These are phyloP conservation scores for Cercophora samala DNA, from an alignment of 495 filamentous ascomycete genomes.

Conservation along the genomic window DNA sequence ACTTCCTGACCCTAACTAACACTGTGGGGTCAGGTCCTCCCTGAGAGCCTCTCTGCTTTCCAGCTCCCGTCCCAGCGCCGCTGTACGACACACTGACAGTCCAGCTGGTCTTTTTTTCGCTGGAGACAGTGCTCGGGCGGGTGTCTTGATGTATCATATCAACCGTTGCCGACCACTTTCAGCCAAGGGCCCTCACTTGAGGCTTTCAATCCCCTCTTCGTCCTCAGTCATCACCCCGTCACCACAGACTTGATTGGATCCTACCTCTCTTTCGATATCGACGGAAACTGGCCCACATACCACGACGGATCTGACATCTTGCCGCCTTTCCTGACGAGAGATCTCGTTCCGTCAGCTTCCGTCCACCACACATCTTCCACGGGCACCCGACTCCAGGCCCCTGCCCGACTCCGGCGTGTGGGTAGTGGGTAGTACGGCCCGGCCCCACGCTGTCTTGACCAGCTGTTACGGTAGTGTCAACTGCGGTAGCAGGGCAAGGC, in stretches of 20 bases:
- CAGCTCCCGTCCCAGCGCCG: neutral
- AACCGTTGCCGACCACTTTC: neutral
- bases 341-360: slow-evolving; percentile 2
- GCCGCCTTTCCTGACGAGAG: neutral
- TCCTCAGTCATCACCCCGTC: neutral
- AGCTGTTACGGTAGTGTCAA: slow-evolving; percentile 2
- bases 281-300: neutral
- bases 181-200: neutral
- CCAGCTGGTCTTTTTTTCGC: no score
- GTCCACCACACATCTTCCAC: neutral
- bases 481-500: slow-evolving; percentile 6
- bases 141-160: neutral
- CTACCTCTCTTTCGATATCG: neutral
- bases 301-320: slow-evolving; percentile 1
- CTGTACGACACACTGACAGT: neutral
- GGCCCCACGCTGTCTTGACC: neutral
- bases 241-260: neutral
- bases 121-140: no score
- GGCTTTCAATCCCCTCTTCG: neutral
- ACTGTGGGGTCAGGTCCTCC: neutral
- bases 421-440: slow-evolving; percentile 9
- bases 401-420: slow-evolving; percentile 6
- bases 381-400: neutral
- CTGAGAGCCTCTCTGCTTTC: neutral
- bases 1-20: neutral